phyloP scores from a whole-genome alignment of 768 basidiomycete genomes.

The Panus rudis region DNA sequence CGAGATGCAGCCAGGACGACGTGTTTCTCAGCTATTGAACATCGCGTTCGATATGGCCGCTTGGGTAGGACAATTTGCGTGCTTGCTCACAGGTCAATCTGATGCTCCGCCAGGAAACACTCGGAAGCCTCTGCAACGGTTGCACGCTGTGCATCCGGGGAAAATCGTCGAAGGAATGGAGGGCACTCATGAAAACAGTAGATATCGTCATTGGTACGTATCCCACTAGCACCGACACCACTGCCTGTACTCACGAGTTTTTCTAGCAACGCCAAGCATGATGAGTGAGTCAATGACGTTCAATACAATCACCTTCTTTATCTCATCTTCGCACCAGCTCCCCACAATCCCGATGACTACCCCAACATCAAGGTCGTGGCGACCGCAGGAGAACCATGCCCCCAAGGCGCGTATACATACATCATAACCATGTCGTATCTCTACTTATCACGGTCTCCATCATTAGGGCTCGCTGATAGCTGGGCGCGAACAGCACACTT shows the following conservation, averaged over 20 bases:
- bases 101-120: slow-evolving; percentile 32
- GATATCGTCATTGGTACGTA: slow-evolving; percentile 37
- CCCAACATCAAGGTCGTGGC: slow-evolving; percentile 48
- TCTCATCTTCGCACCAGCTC: slow-evolving; percentile 14
- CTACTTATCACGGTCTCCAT: neutral
- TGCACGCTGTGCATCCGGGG: slow-evolving; percentile 48
- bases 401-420: slow-evolving; percentile 40
- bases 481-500: slow-evolving; percentile 40
- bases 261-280: slow-evolving; percentile 42
- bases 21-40: slow-evolving; percentile 55
- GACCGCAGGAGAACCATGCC: slow-evolving; percentile 52
- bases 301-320: neutral
- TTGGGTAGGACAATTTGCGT: slow-evolving; percentile 32
- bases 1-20: slow-evolving; percentile 47
- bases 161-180: slow-evolving; percentile 44
- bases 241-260: slow-evolving; percentile 2
- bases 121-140: slow-evolving; percentile 45
- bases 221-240: neutral
- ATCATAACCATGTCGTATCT: too few species aligned
- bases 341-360: slow-evolving; percentile 44
- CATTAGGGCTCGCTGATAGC: slow-evolving; percentile 32
- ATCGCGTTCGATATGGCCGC: slow-evolving; percentile 64
- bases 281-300: slow-evolving; percentile 28
- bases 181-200: slow-evolving; percentile 39
- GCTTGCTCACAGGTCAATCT: neutral